phyloP scores from a whole-genome alignment of 345 rosid genomes.

The Cardamine occulta region DNA sequence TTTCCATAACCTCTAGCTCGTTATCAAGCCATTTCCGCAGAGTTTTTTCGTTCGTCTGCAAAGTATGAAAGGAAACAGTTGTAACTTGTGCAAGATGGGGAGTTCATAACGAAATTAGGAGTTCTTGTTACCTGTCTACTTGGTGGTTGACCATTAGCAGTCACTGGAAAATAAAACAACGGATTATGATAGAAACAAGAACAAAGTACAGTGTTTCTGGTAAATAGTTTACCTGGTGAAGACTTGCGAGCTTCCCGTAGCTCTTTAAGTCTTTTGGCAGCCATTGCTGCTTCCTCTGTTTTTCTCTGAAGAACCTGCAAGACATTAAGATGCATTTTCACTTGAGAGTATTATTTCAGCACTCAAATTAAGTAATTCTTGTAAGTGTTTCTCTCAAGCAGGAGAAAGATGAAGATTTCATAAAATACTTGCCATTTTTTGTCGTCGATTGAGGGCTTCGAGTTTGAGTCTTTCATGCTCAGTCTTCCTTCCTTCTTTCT shows the following conservation, averaged over 20 bases:
- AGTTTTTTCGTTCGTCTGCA: conserved; percentile 64
- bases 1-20: conserved; percentile 77
- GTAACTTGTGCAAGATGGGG: conserved; percentile 3
- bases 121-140: conserved; percentile 53
- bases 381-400: background rate
- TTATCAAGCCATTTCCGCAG: conserved; percentile 74
- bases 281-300: conserved; percentile 86
- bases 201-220: background rate
- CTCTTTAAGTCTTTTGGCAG: conserved; percentile 82
- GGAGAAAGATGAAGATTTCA: background rate
- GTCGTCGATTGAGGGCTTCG: conserved; percentile 73
- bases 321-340: conserved; percentile 23
- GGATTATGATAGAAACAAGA: conserved; percentile 28
- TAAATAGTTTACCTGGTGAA: conserved; percentile 44
- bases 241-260: conserved; percentile 73
- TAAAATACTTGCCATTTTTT: conserved; percentile 59
- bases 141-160: conserved; percentile 54
- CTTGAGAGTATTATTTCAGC: background rate
- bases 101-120: conserved; percentile 20
- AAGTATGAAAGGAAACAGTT: conserved; percentile 10
- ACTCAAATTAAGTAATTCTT: background rate
- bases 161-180: conserved; percentile 46
- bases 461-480: conserved; percentile 80
- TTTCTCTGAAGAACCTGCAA: conserved; percentile 85
- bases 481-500: conserved; percentile 74